phyloP scores from a whole-genome alignment of 495 filamentous ascomycete genomes.

The Penicillium longicatenatum region DNA sequence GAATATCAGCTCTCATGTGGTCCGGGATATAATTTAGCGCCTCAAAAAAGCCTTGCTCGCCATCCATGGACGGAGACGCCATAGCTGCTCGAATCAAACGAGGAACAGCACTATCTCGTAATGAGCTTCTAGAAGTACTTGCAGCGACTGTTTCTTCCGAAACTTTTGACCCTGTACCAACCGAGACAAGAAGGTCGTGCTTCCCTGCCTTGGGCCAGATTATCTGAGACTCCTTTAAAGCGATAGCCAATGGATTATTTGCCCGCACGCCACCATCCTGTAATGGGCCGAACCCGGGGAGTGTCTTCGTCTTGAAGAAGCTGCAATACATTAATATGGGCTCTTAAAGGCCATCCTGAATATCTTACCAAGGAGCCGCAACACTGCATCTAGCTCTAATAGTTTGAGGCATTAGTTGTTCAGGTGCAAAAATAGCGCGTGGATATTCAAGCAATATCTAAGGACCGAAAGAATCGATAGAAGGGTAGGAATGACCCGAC shows the following conservation, averaged over 20 bases:
- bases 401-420: not conserved
- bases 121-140: not conserved
- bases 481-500: not conserved
- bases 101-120: conserved; percentile 14
- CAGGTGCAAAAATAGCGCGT: too few relatives aligned
- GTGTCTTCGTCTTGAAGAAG: conserved; percentile 31
- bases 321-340: conserved; percentile 10
- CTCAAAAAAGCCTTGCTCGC: conserved; percentile 22
- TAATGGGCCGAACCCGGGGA: conserved; percentile 33
- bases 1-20: conserved; percentile 14
- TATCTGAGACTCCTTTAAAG: conserved; percentile 28
- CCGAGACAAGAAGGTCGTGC: conserved; percentile 33
- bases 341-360: not conserved
- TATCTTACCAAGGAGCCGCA: conserved; percentile 25
- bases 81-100: conserved; percentile 19
- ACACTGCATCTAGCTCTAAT: conserved; percentile 20
- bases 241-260: conserved; percentile 34
- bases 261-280: conserved; percentile 39
- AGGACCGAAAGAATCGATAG: too few relatives aligned
- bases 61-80: conserved; percentile 26
- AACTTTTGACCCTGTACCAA: conserved; percentile 31
- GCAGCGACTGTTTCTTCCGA: not conserved
- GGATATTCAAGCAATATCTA: too few relatives aligned
- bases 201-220: conserved; percentile 30
- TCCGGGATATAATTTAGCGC: conserved; percentile 23